phyloP scores from a whole-genome alignment of 768 basidiomycete species.

The Leucosporidium scottii region DNA sequence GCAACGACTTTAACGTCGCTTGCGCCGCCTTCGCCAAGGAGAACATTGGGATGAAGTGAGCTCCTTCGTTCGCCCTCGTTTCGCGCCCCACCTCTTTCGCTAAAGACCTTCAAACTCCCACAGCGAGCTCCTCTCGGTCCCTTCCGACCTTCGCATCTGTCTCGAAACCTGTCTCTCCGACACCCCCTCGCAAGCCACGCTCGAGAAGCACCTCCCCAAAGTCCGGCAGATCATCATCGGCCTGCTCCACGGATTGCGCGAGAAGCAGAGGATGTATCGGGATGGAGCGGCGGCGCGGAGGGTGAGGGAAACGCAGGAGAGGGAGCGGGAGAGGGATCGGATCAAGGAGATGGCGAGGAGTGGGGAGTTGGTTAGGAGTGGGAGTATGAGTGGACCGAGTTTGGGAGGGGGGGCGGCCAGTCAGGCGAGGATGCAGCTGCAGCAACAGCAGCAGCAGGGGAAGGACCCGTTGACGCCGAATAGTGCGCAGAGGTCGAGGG shows the following conservation, averaged over 20 bases:
- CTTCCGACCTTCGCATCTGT: constrained; percentile 76
- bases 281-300: constrained; percentile 35
- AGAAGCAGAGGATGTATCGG: constrained; percentile 82
- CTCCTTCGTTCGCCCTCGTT: background rate
- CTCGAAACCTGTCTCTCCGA: constrained; percentile 86
- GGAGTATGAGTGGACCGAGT: too few species aligned
- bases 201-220: constrained; percentile 80
- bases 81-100: background rate
- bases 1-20: constrained; percentile 94
- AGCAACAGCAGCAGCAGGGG: constrained; percentile 14
- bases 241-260: constrained; percentile 85
- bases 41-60: constrained; percentile 81
- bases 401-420: too few species aligned
- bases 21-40: constrained; percentile 78
- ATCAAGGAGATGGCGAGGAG: too few species aligned
- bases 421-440: background rate
- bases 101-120: background rate
- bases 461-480: constrained; percentile 16
- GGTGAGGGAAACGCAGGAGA: constrained; percentile 3
- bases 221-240: constrained; percentile 88
- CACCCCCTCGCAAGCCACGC: constrained; percentile 73
- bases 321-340: background rate
- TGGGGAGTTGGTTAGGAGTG: too few species aligned
- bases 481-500: constrained; percentile 46
- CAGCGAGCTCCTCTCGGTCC: constrained; percentile 81